Evolutionary conservation across 2,329 filamentous ascomycete species (phyloP).

Genomic region (Fusarium citri): DNA sequence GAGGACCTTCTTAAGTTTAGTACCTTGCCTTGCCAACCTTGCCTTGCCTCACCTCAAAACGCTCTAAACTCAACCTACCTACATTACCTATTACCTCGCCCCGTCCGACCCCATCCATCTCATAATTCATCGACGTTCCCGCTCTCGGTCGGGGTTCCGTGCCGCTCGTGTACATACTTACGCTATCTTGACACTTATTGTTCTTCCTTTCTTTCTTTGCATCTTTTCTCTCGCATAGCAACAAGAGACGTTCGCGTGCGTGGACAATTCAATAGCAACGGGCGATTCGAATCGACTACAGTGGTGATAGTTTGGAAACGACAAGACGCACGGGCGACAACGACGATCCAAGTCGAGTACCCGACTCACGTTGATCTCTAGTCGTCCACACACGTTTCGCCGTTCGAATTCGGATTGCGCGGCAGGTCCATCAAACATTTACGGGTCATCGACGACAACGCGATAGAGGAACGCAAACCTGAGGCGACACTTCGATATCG

Average conservation of each 20-base stretch:
- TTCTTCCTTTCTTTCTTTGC: slow-evolving; percentile 21
- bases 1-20: slow-evolving; percentile 39
- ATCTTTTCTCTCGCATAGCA: slow-evolving; percentile 14
- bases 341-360: slow-evolving; percentile 2
- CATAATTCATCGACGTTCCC: slow-evolving; percentile 40
- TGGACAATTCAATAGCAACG: slow-evolving; percentile 12
- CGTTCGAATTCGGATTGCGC: slow-evolving; percentile 26
- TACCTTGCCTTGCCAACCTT: slow-evolving; percentile 25
- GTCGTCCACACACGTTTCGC: not conserved
- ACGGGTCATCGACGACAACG: slow-evolving; percentile 21
- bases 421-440: slow-evolving; percentile 15
- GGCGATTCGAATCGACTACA: not conserved
- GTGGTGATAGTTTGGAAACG: slow-evolving; percentile 12
- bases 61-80: slow-evolving; percentile 42
- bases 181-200: slow-evolving; percentile 27
- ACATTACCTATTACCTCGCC: slow-evolving; percentile 33
- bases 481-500: slow-evolving; percentile 7
- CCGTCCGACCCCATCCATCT: slow-evolving; percentile 41
- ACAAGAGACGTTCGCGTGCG: slow-evolving; percentile 23
- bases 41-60: slow-evolving; percentile 38
- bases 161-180: slow-evolving; percentile 39
- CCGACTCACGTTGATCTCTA: slow-evolving; percentile 26
- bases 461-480: slow-evolving; percentile 24
- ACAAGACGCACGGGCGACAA: slow-evolving; percentile 13
- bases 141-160: slow-evolving; percentile 41